Conservation (phyloP, 257 asterid species). For the Solanum ossicruentum region DNA sequence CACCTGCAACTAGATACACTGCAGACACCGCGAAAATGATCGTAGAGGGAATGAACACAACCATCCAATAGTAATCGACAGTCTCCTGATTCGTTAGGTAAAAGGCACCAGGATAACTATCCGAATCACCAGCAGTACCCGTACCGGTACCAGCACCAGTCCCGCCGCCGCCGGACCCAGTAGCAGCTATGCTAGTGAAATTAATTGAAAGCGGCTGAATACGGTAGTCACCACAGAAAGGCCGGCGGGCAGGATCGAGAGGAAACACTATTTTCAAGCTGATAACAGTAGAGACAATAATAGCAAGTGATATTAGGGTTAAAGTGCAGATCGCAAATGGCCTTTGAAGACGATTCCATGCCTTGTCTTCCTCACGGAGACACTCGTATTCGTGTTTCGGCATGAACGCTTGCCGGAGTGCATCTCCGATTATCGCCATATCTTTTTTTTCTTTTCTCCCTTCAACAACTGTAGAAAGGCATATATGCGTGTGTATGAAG, state of each 20-base stretch:
- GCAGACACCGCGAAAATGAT: slow-evolving; percentile 36
- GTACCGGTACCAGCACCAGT: slow-evolving; percentile 9
- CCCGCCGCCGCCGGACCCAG: not conserved
- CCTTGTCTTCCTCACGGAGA: slow-evolving; percentile 82
- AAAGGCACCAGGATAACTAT: slow-evolving; percentile 60
- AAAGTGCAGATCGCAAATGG: slow-evolving; percentile 24
- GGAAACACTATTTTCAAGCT: slow-evolving; percentile 77
- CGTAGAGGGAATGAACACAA: slow-evolving; percentile 67
- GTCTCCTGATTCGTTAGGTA: slow-evolving; percentile 83
- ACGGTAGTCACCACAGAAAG: slow-evolving; percentile 75
- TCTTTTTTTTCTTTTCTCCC: not conserved
- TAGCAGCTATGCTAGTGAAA: slow-evolving; percentile 29
- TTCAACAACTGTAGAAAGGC: not conserved
- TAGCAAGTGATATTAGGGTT: slow-evolving; percentile 30
- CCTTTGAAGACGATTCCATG: slow-evolving; percentile 56
- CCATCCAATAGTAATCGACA: slow-evolving; percentile 95
- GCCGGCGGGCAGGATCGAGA: slow-evolving; percentile 47
- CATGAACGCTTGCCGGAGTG: slow-evolving; percentile 92
- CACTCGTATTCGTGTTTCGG: slow-evolving; percentile 81
- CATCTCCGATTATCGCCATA: slow-evolving; percentile 57
- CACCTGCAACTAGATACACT: slow-evolving; percentile 69
- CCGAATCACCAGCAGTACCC: slow-evolving; percentile 34
- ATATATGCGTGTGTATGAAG: not conserved
- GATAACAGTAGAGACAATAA: slow-evolving; percentile 42
- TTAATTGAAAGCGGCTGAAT: slow-evolving; percentile 71